These are phyloP conservation scores for Aspergillus sp. DNA, from an alignment of 2,329 filamentous ascomycete genomes.

Conservation along the genomic window DNA sequence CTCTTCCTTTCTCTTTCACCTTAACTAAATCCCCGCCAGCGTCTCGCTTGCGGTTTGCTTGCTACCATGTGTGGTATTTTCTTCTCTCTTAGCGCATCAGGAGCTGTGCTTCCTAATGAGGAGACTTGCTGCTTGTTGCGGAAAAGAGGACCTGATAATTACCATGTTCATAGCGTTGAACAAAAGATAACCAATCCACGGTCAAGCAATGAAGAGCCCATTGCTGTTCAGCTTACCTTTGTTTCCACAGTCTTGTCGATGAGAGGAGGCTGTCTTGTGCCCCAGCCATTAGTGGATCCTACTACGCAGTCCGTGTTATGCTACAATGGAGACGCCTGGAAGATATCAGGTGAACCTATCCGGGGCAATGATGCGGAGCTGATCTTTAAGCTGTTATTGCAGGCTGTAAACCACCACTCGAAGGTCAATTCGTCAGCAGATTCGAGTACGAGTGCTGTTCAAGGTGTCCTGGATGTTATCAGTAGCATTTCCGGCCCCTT, in stretches of 20 bases:
- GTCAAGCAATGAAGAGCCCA: slow-evolving; percentile 19
- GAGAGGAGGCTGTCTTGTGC: slow-evolving; percentile 70
- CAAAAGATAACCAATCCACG: slow-evolving; percentile 20
- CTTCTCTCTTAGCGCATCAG: slow-evolving; percentile 48
- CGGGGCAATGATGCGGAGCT: slow-evolving; percentile 74
- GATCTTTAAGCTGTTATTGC: slow-evolving; percentile 63
- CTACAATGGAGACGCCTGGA: slow-evolving; percentile 99
- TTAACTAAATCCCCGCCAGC: not conserved
- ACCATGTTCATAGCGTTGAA: slow-evolving; percentile 34
- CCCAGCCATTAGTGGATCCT: slow-evolving; percentile 69
- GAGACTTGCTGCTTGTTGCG: slow-evolving; percentile 37
- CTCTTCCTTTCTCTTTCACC: slow-evolving; percentile 1
- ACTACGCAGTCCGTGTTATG: slow-evolving; percentile 69
- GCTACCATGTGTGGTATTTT: slow-evolving; percentile 54
- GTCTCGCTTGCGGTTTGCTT: slow-evolving; percentile 1
- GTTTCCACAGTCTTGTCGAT: slow-evolving; percentile 86
- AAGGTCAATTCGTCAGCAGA: slow-evolving; percentile 3
- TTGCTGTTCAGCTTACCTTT: slow-evolving; percentile 58
- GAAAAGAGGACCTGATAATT: slow-evolving; percentile 49
- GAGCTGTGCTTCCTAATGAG: slow-evolving; percentile 32
- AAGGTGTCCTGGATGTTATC: slow-evolving; percentile 50
- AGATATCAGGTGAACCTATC: slow-evolving; percentile 59
- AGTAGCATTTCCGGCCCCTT: slow-evolving; percentile 76
- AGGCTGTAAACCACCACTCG: slow-evolving; percentile 35
- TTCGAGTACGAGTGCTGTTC: slow-evolving; percentile 22